Base-by-base conservation (phyloP, 2,329 filamentous ascomycete genomes). In the Clonostachys rhizophaga region DNA sequence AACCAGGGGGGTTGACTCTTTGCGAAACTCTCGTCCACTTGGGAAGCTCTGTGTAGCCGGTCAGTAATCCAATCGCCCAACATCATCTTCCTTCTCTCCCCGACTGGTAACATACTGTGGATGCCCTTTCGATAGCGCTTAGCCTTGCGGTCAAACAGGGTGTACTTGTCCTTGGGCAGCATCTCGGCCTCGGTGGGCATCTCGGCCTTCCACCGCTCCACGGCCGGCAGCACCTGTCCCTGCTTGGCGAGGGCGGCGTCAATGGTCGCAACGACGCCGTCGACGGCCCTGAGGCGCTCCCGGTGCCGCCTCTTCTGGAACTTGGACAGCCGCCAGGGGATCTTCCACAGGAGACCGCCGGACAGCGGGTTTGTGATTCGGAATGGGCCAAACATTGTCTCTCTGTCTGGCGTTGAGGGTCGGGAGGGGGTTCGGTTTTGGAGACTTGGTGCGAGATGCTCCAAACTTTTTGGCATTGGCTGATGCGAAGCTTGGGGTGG, bases 21-120 rank as follows among this genome's bases (percentile, higher is more conserved):
- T 97, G 92, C 54, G 89, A 95, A 52, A 97, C 86, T 71, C 91
- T 86, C 57, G 92, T 97, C 92, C 92, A 97, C 73, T 97, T 91
- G 48, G 85, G 86, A 45, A 91, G 69, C 67, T 91, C 88, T 91
- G 58, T 45, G 36, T 17, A 35, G 12, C 36, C 34, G 46, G 48
- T 39, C 40, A 43, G 16, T 42, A 6, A 40, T 11, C 35, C n/a
- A 17, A 12, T 40, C 14, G 16, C 17, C 8, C 24, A 24, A 24
- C 36, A 30, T 42, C 33, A 36, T 12, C 24, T 14, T 34, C 18
- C 20, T 10, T 40, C 13, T 30, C 16, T 16, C 16, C n/a, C 35
- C 45, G 18, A 16, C n/a, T 18, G 34, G 16, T 48, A 35, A 83
- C 90, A 59, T 79, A 96, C 91, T 97, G 72, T 97, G 92, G 67